Base-by-base conservation (phyloP, 768 basidiomycete genomes). In the Tephrocybe sp. region DNA sequence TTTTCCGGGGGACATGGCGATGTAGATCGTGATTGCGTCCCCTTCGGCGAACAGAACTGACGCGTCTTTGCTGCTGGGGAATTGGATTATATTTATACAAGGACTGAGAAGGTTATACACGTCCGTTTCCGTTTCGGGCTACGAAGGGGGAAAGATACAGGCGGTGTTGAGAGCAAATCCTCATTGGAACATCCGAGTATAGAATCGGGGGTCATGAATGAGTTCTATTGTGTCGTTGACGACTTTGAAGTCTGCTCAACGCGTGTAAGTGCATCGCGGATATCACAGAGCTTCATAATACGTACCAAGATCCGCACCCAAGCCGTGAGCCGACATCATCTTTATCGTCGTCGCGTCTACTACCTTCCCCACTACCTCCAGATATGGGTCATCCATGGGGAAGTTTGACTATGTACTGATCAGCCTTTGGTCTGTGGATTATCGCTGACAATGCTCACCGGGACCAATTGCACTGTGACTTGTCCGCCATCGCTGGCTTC, bases 301-400 rank as follows among this genome's bases (percentile, higher is more conserved):
- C 82, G 28, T 62, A 87, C 89, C 87, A 2, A 91, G 69, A 26
- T 80, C 74, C 11, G 72, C 60, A 5, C 87, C 87, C 63, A 90
- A 64, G 58, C 77, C 76, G 51, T 83, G 74, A 46, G 69, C 70
- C 1, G 65, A 68, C 58, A 83, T 56, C 65, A 83, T 75, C 60
- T 80, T 81, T 57, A 92, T 66, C 2, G 76, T 79, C 13, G 79
- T 72, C 21, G 80, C 69, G 51, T 82, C 72, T 19, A 72, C 48
- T 18, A 83, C 87, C 5, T 63, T 75, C 5, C 87, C 89, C 24
- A 91, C 75, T 44, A 91, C 69, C 63, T 92, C 89, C 38, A 86
- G 69, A 53, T 69, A 89, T 2, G 77, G 68, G 44, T 80, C 82
- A 1, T 67, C 66, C 44, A 84, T 67, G 38, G 72, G 65, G 21